Percentiles rank a stretch among this genome's conserved stretches.
These are phyloP conservation scores for Bocquillonia castaneifolia DNA, from an alignment of 441 rosid genomes.

Conservation along the genomic window DNA sequence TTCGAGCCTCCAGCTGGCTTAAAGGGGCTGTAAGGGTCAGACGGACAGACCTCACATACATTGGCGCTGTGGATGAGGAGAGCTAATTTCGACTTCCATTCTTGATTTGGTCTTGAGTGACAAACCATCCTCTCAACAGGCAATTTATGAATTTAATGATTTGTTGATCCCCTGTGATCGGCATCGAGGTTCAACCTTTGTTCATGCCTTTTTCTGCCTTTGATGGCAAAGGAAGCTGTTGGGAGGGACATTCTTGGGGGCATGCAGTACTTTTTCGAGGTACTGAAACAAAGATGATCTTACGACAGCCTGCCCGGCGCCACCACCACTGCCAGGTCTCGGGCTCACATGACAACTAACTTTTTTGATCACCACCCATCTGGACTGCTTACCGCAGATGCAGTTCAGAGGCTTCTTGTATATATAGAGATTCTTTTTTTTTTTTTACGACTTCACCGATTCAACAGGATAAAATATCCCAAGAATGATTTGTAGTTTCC, in stretches of 20 bases:
- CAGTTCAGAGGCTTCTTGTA: constrained; percentile 49
- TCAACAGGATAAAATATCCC: constrained; percentile 40
- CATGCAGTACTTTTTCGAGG: constrained; percentile 14
- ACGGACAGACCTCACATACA: constrained; percentile 76
- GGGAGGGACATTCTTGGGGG: constrained; percentile 28
- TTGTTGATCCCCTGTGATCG: constrained; percentile 11
- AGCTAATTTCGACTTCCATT: constrained; percentile 44
- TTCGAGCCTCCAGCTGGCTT: constrained; percentile 85
- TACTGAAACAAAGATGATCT: constrained; percentile 18
- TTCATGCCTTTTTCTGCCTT: constrained; percentile 24
- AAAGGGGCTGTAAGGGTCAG: constrained; percentile 90
- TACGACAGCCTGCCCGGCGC: constrained; percentile 19
- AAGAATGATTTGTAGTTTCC: constrained; percentile 36
- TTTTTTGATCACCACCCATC: constrained; percentile 19
- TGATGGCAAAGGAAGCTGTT: constrained; percentile 29
- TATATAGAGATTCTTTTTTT: constrained; percentile 34
- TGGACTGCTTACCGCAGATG: constrained; percentile 30
- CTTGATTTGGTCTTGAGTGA: constrained; percentile 26
- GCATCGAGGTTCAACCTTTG: constrained; percentile 23
- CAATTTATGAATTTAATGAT: constrained; percentile 19
- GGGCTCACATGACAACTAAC: constrained; percentile 34
- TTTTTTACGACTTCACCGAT: constrained; percentile 26
- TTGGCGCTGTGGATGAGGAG: constrained; percentile 90
- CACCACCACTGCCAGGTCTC: too few relatives aligned
- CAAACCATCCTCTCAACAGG: constrained; percentile 32